phyloP scores from a whole-genome alignment of 495 filamentous ascomycete species.

The Chaetomidium leptoderma region DNA sequence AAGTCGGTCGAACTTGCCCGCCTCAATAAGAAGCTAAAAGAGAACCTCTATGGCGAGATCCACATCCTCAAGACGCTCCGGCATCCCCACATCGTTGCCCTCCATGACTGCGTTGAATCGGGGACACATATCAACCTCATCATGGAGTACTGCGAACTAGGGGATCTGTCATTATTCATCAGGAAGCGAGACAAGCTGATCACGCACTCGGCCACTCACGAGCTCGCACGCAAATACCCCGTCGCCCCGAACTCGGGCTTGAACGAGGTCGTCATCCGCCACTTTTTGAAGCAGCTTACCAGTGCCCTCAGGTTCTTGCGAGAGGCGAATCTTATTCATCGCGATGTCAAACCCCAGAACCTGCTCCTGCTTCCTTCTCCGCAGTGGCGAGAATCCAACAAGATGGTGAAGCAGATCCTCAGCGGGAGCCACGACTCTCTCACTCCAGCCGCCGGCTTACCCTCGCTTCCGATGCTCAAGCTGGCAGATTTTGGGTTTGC shows the following conservation, averaged over 20 bases:
- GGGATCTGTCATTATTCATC: conserved; percentile 90
- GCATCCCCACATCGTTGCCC: conserved; percentile 93
- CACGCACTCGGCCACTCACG: conserved; percentile 68
- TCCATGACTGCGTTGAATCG: conserved; percentile 88
- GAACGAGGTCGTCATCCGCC: conserved; percentile 87
- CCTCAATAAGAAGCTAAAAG: conserved; percentile 90
- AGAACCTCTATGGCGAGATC: conserved; percentile 93
- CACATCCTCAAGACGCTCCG: conserved; percentile 85
- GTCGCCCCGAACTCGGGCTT: conserved; percentile 73
- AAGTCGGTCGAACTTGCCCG: conserved; percentile 89
- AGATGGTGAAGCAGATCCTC: conserved; percentile 44
- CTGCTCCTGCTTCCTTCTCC: conserved; percentile 84
- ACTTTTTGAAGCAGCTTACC: conserved; percentile 93
- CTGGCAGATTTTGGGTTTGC: conserved; percentile 98
- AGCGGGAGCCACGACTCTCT: conserved; percentile 69
- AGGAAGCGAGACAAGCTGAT: conserved; percentile 79
- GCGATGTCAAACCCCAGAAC: conserved; percentile 97
- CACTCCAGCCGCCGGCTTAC: conserved; percentile 75
- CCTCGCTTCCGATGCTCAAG: conserved; percentile 89
- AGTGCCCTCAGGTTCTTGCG: conserved; percentile 88
- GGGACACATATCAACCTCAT: conserved; percentile 86
- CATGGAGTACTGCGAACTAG: conserved; percentile 97
- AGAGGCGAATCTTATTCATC: conserved; percentile 81
- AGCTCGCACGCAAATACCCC: conserved; percentile 89
- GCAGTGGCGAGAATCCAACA: conserved; percentile 46